These are phyloP conservation scores for Mycoemilia scoparia DNA, from an alignment of 192 early-diverging fungal species.

Conservation along the genomic window DNA sequence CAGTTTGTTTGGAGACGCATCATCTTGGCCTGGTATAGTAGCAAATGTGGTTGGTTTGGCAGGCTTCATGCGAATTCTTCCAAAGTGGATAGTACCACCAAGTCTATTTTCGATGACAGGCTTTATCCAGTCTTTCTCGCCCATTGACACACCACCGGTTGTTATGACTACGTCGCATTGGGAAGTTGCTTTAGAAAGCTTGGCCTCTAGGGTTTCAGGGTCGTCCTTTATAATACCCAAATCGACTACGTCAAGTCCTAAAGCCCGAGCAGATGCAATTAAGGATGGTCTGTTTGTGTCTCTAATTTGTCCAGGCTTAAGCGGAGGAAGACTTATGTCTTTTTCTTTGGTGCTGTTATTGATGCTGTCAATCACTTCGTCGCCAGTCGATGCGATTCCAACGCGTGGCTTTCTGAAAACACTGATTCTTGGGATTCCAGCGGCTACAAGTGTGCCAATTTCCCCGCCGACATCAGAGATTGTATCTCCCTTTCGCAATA, in stretches of 20 bases:
- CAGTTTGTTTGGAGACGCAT: slow-evolving; percentile 29
- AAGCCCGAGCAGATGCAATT: slow-evolving; percentile 34
- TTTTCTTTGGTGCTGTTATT: slow-evolving; percentile 3
- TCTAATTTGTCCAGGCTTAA: slow-evolving; percentile 45
- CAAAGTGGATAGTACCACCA: slow-evolving; percentile 71
- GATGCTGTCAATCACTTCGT: slow-evolving; percentile 53
- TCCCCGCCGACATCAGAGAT: slow-evolving; percentile 63
- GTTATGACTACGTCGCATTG: slow-evolving; percentile 66
- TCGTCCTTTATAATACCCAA: slow-evolving; percentile 58
- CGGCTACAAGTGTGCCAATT: slow-evolving; percentile 62
- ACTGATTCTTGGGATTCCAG: slow-evolving; percentile 40
- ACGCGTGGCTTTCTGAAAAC: slow-evolving; percentile 47
- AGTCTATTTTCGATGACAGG: slow-evolving; percentile 61
- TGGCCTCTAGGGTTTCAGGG: slow-evolving; percentile 32
- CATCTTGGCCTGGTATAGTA: slow-evolving; percentile 30
- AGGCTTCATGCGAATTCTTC: slow-evolving; percentile 81
- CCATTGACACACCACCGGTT: slow-evolving; percentile 97
- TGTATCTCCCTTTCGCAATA: slow-evolving; percentile 34
- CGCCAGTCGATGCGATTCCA: slow-evolving; percentile 76
- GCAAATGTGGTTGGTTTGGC: slow-evolving; percentile 95
- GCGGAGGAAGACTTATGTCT: no score
- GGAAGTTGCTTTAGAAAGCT: slow-evolving; percentile 24
- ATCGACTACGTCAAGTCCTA: slow-evolving; percentile 50
- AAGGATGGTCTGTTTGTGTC: slow-evolving; percentile 79
- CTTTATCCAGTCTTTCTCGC: slow-evolving; percentile 83